Evolutionary conservation across 306 rosid genomes (phyloP).

Genomic region (Cicer yamashitae): DNA sequence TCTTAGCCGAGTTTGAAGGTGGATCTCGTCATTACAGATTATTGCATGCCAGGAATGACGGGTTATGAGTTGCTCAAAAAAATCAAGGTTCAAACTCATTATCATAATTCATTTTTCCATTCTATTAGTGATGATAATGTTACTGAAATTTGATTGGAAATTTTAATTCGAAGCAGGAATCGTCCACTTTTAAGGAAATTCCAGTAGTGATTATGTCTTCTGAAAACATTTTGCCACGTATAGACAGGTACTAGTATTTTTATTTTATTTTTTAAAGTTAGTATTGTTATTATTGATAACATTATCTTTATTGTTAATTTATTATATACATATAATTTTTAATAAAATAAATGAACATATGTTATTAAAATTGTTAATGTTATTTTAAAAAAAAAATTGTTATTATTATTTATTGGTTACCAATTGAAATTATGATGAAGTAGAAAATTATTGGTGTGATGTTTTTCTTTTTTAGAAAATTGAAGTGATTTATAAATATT

Average conservation of each 20-base stretch:
- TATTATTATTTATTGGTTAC: neutral
- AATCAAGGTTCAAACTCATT: conserved; percentile 62
- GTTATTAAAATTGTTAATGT: neutral
- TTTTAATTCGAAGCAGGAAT: conserved; percentile 60
- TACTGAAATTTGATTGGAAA: neutral
- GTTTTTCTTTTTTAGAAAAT: neutral
- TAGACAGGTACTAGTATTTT: conserved; percentile 65
- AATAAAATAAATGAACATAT: no score
- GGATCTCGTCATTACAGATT: conserved; percentile 95
- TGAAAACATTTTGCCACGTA: conserved; percentile 88
- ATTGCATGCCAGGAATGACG: conserved; percentile 99
- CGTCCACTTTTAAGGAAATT: conserved; percentile 70
- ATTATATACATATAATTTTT: no score
- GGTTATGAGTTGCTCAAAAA: conserved; percentile 93
- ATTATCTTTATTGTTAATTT: no score
- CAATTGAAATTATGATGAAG: neutral
- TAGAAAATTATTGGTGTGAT: neutral
- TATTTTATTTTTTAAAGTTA: neutral
- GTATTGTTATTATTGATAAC: no score
- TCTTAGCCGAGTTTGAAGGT: conserved; percentile 67
- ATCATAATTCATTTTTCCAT: neutral
- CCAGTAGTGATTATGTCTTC: conserved; percentile 99
- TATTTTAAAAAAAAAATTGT: neutral
- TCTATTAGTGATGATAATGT: conserved; percentile 1
- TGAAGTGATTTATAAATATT: neutral